Conservation (phyloP, 257 asterid species). For the Anisodus tanguticus region DNA sequence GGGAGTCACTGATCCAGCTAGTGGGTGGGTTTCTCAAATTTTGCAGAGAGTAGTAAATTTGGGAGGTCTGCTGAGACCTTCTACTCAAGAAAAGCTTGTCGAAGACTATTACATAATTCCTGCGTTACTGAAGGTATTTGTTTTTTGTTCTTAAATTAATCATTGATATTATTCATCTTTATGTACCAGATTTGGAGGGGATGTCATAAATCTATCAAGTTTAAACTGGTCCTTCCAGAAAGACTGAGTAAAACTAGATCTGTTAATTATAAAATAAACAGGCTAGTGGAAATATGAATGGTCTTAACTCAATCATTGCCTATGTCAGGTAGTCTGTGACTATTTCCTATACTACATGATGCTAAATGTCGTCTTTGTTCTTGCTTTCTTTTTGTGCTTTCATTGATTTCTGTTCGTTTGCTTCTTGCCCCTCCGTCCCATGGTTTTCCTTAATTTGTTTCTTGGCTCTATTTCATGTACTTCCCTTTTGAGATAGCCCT, state of each 20-base stretch:
- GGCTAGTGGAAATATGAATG: background rate
- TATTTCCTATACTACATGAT: background rate
- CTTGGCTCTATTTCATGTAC: slow-evolving; percentile 6
- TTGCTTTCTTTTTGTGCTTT: slow-evolving; percentile 15
- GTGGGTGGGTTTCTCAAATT: slow-evolving; percentile 49
- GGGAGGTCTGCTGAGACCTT: slow-evolving; percentile 39
- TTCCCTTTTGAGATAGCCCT: background rate
- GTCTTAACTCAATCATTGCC: slow-evolving; percentile 9
- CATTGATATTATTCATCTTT: background rate
- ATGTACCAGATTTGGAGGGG: slow-evolving; percentile 7
- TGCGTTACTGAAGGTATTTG: slow-evolving; percentile 55
- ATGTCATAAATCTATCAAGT: background rate
- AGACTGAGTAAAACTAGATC: slow-evolving; percentile 1
- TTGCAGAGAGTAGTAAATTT: slow-evolving; percentile 51
- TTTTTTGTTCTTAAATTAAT: background rate
- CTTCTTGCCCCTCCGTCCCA: background rate
- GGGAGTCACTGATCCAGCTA: slow-evolving; percentile 39
- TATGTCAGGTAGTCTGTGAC: background rate
- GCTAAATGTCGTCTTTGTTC: background rate
- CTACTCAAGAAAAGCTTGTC: slow-evolving; percentile 36
- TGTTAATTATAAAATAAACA: background rate
- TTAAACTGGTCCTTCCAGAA: background rate
- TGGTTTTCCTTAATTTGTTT: slow-evolving; percentile 13
- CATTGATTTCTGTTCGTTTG: background rate
- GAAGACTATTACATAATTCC: slow-evolving; percentile 58